Percentiles rank a stretch among this genome's conserved stretches.
Conservation (phyloP, 2,329 filamentous ascomycete species). For the Mariannaea sp. region DNA sequence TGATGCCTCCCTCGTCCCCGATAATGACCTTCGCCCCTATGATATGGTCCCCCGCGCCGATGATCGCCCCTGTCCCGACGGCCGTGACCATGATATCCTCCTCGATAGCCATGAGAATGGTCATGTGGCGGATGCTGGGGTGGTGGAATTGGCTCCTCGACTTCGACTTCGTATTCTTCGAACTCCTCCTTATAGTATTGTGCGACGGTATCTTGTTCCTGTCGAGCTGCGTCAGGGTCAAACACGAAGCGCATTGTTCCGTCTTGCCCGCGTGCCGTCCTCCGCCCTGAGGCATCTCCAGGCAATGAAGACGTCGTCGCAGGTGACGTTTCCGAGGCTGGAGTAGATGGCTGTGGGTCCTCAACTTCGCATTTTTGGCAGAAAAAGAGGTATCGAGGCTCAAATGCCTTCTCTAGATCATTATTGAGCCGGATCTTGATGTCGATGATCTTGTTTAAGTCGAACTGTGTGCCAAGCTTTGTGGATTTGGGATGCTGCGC, state of each 20-base stretch:
- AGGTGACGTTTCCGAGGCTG: constrained; percentile 44
- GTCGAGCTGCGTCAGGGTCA: constrained; percentile 73
- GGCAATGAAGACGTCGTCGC: constrained; percentile 46
- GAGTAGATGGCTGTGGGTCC: constrained; percentile 40
- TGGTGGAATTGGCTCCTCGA: constrained; percentile 64
- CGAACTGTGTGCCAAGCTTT: constrained; percentile 72
- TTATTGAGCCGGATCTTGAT: constrained; percentile 87
- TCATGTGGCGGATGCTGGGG: constrained; percentile 34
- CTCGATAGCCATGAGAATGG: constrained; percentile 27
- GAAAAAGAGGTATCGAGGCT: constrained; percentile 67
- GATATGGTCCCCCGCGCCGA: constrained; percentile 42
- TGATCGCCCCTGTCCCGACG: constrained; percentile 42
- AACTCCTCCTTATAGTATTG: constrained; percentile 74
- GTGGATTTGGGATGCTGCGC: constrained; percentile 80
- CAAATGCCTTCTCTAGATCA: constrained; percentile 68
- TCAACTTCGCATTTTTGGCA: constrained; percentile 57
- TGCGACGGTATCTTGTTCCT: constrained; percentile 70
- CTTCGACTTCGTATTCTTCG: constrained; percentile 77
- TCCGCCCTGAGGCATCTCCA: constrained; percentile 40
- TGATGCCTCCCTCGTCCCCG: constrained; percentile 43
- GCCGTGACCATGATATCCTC: constrained; percentile 42
- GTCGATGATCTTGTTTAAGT: constrained; percentile 79
- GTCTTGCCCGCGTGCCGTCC: constrained; percentile 55
- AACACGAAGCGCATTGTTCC: constrained; percentile 91
- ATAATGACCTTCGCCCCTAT: constrained; percentile 43